Percentiles rank a stretch among this genome's conserved stretches.
phyloP scores from a whole-genome alignment of 2,329 filamentous ascomycete species.

The Apiospora malaysiana region DNA sequence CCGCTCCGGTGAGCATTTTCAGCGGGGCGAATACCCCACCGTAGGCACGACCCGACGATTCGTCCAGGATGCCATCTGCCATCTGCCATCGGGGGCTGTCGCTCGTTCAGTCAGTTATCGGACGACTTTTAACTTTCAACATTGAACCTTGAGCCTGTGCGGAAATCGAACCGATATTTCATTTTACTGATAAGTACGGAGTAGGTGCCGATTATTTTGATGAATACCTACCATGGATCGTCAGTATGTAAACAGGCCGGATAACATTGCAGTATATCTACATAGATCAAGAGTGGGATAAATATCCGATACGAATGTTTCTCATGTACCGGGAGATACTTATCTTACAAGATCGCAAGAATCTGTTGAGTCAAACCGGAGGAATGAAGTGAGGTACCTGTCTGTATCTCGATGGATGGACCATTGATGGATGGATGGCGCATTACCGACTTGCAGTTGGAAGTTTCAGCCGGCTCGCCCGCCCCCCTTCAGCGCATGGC shows the following conservation, averaged over 20 bases:
- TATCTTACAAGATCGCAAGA: too few species aligned
- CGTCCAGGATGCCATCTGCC: not conserved
- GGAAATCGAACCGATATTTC: not conserved
- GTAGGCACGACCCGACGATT: not conserved
- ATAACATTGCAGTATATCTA: too few species aligned
- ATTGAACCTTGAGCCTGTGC: too few species aligned
- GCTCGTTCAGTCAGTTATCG: not conserved
- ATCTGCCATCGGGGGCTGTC: not conserved
- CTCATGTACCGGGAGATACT: too few species aligned
- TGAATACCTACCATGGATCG: too few species aligned
- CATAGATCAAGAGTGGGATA: too few species aligned
- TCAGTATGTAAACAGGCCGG: too few species aligned
- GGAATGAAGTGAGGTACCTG: not conserved
- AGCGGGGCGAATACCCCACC: conserved; percentile 16
- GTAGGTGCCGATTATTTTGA: too few species aligned
- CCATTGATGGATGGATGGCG: not conserved
- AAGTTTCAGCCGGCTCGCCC: conserved; percentile 8
- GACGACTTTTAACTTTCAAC: not conserved
- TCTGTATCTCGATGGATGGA: conserved; percentile 3
- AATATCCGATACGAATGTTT: too few species aligned
- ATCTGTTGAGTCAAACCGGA: too few species aligned
- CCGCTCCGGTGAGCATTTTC: conserved; percentile 20
- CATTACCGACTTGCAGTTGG: conserved; percentile 15
- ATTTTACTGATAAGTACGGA: too few species aligned
- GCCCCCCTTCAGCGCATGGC: conserved; percentile 5